phyloP scores from a whole-genome alignment of 2,329 filamentous ascomycete genomes.

The Colletotrichum horii region DNA sequence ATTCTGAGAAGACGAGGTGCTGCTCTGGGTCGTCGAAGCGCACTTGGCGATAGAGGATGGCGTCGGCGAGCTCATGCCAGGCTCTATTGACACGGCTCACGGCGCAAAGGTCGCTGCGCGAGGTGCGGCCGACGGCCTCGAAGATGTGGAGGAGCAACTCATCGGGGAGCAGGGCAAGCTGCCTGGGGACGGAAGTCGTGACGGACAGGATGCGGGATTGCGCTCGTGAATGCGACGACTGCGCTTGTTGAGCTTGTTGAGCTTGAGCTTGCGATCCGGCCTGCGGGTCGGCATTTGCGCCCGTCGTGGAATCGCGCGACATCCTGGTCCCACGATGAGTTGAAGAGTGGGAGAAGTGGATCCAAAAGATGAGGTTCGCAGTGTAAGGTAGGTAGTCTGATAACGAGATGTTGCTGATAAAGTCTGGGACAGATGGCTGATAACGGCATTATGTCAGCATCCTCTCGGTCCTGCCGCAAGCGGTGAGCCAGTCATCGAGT shows the following conservation, averaged over 20 bases:
- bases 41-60: conserved; percentile 51
- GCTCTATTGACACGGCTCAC: conserved; percentile 47
- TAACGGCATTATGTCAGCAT: not conserved
- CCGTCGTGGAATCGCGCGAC: conserved; percentile 1
- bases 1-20: conserved; percentile 53
- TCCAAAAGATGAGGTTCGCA: not conserved
- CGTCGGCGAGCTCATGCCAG: conserved; percentile 50
- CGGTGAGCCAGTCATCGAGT: not conserved
- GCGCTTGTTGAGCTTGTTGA: not conserved
- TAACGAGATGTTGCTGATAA: not conserved
- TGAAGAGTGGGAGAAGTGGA: not conserved
- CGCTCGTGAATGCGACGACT: not conserved
- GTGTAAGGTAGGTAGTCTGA: no score
- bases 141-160: conserved; percentile 46
- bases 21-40: conserved; percentile 51
- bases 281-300: not conserved
- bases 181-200: conserved; percentile 11
- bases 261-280: not conserved
- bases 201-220: not conserved
- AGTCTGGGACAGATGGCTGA: not conserved
- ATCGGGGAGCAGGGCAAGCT: conserved; percentile 38
- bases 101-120: conserved; percentile 45
- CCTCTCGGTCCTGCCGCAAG: not conserved
- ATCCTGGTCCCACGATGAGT: conserved; percentile 6
- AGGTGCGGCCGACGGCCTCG: conserved; percentile 32